These are phyloP conservation scores for Trichoderma sp. DNA, from an alignment of 2,329 filamentous ascomycete genomes.

Conservation along the genomic window DNA sequence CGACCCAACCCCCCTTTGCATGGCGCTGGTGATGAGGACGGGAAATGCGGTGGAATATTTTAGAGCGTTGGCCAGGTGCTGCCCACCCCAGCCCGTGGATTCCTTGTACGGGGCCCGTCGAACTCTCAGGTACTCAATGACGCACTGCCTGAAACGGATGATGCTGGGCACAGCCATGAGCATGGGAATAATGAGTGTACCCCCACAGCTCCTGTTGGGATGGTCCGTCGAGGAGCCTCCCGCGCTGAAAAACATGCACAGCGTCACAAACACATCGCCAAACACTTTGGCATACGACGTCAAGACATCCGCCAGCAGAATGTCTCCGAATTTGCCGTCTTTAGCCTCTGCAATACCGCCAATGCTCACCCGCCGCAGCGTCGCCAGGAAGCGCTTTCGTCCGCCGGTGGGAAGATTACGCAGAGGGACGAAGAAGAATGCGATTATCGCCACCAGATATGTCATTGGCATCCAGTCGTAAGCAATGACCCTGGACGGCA, in stretches of 20 bases:
- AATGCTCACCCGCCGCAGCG: conserved; percentile 74
- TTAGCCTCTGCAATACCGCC: conserved; percentile 84
- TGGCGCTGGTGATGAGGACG: conserved; percentile 76
- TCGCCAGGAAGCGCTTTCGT: conserved; percentile 73
- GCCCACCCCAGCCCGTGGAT: conserved; percentile 71
- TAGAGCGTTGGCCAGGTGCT: conserved; percentile 88
- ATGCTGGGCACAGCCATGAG: conserved; percentile 80
- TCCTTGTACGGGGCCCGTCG: conserved; percentile 57
- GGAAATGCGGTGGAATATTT: conserved; percentile 96
- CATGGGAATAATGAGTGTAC: conserved; percentile 75
- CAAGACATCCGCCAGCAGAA: conserved; percentile 88
- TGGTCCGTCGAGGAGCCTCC: conserved; percentile 73
- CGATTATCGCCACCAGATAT: conserved; percentile 72
- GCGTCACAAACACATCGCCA: conserved; percentile 81
- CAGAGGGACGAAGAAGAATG: conserved; percentile 73
- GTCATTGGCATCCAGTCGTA: conserved; percentile 87
- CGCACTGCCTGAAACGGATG: conserved; percentile 87
- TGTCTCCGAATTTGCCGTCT: conserved; percentile 93
- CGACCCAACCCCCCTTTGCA: conserved; percentile 64
- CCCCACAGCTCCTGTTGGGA: conserved; percentile 81
- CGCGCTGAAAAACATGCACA: conserved; percentile 85
- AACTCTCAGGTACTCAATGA: conserved; percentile 83
- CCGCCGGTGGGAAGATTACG: conserved; percentile 68
- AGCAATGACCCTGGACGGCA: conserved; percentile 66
- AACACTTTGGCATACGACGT: conserved; percentile 94